Percentiles rank a stretch among this genome's conserved stretches.
Conservation (phyloP, 805 yeast species). For the Lachancea dasiensis region DNA sequence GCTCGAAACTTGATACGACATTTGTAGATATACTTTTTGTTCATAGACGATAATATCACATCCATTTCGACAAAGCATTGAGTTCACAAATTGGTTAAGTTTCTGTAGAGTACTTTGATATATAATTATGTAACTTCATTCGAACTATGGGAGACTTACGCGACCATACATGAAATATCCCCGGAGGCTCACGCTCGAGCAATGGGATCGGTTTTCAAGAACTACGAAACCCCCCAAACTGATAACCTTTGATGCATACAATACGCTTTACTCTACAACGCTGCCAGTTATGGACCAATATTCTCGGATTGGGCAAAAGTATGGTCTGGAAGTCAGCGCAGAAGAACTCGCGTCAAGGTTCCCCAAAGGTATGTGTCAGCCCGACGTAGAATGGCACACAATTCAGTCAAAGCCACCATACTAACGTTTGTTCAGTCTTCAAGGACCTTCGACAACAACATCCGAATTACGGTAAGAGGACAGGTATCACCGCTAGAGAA, state of each 20-base stretch:
- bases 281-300: constrained; percentile 52
- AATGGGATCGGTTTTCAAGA: constrained; percentile 1
- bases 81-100: too few relatives aligned
- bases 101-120: too few relatives aligned
- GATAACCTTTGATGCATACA: constrained; percentile 63
- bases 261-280: constrained; percentile 55
- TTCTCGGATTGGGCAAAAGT: constrained; percentile 40
- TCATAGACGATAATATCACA: constrained; percentile 6
- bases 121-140: too few relatives aligned
- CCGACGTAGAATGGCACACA: too few relatives aligned
- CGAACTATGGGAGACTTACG: too few relatives aligned
- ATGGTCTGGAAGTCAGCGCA: constrained; percentile 36
- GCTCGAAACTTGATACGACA: background rate
- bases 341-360: constrained; percentile 24
- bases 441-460: constrained; percentile 33
- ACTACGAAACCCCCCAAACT: constrained; percentile 34
- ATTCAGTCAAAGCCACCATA: too few relatives aligned
- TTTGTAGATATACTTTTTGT: constrained; percentile 3
- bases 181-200: constrained; percentile 1
- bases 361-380: constrained; percentile 14
- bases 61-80: too few relatives aligned
- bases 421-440: constrained; percentile 24
- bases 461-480: constrained; percentile 60
- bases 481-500: constrained; percentile 29
- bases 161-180: constrained; percentile 6